Evolutionary conservation across 768 basidiomycete species (phyloP).

Genomic region (Lactarius pseudohatsudake): DNA sequence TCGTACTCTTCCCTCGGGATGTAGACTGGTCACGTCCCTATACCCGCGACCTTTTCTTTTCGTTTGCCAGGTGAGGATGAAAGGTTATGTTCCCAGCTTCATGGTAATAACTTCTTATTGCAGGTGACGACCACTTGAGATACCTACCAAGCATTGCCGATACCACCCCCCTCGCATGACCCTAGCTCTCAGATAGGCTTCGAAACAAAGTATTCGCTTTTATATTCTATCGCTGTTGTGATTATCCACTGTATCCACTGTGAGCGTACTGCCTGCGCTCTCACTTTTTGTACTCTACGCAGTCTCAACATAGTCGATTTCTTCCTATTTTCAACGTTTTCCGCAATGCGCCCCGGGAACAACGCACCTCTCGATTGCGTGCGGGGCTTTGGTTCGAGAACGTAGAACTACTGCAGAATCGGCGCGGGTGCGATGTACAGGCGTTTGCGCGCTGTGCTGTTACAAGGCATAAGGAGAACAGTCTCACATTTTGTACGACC

Average conservation of each 20-base stretch:
- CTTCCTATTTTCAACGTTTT: background rate
- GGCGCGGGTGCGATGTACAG: too few species aligned
- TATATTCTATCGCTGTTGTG: background rate
- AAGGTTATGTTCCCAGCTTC: background rate
- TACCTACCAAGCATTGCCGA: background rate
- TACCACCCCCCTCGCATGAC: background rate
- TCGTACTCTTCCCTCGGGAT: slow-evolving; percentile 16
- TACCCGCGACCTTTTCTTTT: too few species aligned
- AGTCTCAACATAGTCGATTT: background rate
- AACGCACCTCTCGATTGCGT: background rate
- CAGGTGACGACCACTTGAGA: background rate
- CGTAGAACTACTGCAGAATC: too few species aligned
- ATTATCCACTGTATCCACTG: background rate
- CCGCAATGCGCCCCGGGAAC: too few species aligned
- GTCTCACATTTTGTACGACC: too few species aligned
- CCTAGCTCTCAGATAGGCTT: background rate
- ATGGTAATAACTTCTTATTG: background rate
- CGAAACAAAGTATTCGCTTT: too few species aligned
- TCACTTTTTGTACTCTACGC: background rate
- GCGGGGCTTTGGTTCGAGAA: background rate
- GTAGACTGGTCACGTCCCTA: background rate
- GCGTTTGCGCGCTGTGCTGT: too few species aligned
- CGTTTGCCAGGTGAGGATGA: background rate
- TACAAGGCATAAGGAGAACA: too few species aligned
- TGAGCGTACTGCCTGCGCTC: too few species aligned